Evolutionary conservation across 139 green algal genomes (phyloP), one percentile per base, ranked within the genome.

Genomic region (Micractinium conductrix): DNA sequence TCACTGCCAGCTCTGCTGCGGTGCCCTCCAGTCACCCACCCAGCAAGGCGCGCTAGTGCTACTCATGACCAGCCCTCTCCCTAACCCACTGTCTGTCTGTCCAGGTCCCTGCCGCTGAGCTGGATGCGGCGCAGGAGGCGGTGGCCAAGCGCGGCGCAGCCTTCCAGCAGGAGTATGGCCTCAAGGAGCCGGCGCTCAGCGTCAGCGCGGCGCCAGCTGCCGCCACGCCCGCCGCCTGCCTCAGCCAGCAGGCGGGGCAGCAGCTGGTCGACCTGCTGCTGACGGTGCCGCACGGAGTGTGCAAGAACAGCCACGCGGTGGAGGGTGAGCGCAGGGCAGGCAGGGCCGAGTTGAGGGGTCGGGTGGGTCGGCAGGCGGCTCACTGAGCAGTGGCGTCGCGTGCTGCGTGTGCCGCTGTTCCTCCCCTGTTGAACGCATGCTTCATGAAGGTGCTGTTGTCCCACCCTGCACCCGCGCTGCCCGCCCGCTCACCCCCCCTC

Each of bases 291-390:
- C 93, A 96, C 81, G 93, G 93, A 6, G 87, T 92, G 26, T 28
- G 93, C 42, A 95, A 95, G 80, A 88, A 90, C 73, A 93, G 86
- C 2, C 89, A 94, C 55, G 83, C 89, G 28, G 85, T 96, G 22
- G 79, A 85, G 50, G 91, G 91, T 92, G 74, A 1, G 86, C n/a
- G 43, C n/a, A n/a, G n/a, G n/a, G n/a, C n/a, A n/a, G n/a, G n/a
- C n/a, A n/a, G n/a, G n/a, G n/a, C n/a, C n/a, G n/a, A n/a, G n/a
- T n/a, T n/a, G n/a, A n/a, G n/a, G n/a, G n/a, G n/a, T n/a, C n/a
- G n/a, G n/a, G n/a, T n/a, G n/a, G n/a, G n/a, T n/a, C n/a, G n/a
- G n/a, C n/a, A n/a, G n/a, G n/a, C n/a, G n/a, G n/a, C n/a, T n/a
- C n/a, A n/a, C n/a, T n/a, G n/a, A n/a, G n/a, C n/a, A n/a, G n/a